Base-by-base conservation (phyloP, 306 rosid genomes). In the Vigna reflexopilosa region DNA sequence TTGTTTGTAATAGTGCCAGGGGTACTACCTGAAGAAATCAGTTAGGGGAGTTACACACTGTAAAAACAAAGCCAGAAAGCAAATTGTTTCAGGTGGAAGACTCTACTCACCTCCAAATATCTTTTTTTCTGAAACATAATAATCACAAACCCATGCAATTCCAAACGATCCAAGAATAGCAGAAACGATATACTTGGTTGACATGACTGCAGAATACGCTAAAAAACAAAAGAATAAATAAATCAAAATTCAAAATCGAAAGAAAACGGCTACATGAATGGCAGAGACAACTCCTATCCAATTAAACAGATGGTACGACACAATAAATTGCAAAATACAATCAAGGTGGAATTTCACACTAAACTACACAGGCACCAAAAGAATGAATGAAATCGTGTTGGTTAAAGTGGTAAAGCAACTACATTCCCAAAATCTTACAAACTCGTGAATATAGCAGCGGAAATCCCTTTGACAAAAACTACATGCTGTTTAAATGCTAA, bases 101-200 rank as follows among this genome's bases (percentile, higher is more conserved):
- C 79, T 78, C 34, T 54, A 77, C 81, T 77, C 61, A 77, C 96
- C 98, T 86, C 96, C 97, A 80, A 91, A 94, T 51, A 91, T 66
- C 85, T 94, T 94, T 56, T 52, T 84, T 69, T 94, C 98, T 49
- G 97, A 67, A 78, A 90, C 1, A 38, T 24, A 1, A 75, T 56
- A 0, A 73, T 94, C 97, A 77, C 47, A 80, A 8, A 45, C 8
- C 83, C 85, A 91, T 22, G 93, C 90, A 75, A 89, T 0, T 16
- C 85, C 98, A 85, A 76, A 73, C 15, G 97, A 47, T 82, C 88
- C 97, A 68, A 75, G 1, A 1, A 82, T 0, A 58, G 96, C 86
- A 82, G 85, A 4, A 62, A 86, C 0, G 65, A 90, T 62, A 76
- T 85, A 89, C 84, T 89, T 91, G 48, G 6, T 77, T 30, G 88